Evolutionary conservation across 2,329 filamentous ascomycete species (phyloP), one percentile per base, ranked within the genome.

Genomic region (Lecanicillium sp.): DNA sequence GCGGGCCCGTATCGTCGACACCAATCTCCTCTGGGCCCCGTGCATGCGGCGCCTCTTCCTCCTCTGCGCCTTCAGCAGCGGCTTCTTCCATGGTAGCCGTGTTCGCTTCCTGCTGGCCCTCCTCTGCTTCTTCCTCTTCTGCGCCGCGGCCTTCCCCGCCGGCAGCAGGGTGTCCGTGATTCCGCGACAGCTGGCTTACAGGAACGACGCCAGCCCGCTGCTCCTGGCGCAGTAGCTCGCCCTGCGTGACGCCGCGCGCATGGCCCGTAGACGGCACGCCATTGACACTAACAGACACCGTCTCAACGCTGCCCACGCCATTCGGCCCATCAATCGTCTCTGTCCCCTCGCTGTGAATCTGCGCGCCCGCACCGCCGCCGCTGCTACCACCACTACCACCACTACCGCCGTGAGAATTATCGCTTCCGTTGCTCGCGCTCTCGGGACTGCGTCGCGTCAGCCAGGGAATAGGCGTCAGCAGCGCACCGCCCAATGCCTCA

Each of bases 391-490:
- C 28, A 28, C 41, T 28, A 12, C 33, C 35, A 18, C 29, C 29
- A 35, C 36, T 40, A 3, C 33, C 34, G 20, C 42, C 35, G 25
- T 15, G 43, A 12, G 33, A 41, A 12, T 29, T 41, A 9, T 38
- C 27, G 8, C 33, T 36, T 5, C 41, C 52, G 12, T 51, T 51
- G 6, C 48, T 49, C 36, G 35, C 49, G 40, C 48, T 55, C 38
- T 58, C 54, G 4, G 56, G 54, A 20, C 56, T 58, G 28, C 49
- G 54, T 29, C 65, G 60, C 18, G 62, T 70, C 36, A 96, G 66
- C 92, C 92, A 98, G 0, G 89, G 85, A 41, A 98, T 96, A 1
- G 90, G 92, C 1, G 90, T 96, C 35, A 98, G 69, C 14, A 95
- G 69, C 0, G 92, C 92, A 6, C 92, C 92, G 16, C 90, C 90